Percentiles rank a stretch among this genome's conserved stretches.
phyloP scores from a whole-genome alignment of 441 rosid species.

The Croton setiger region DNA sequence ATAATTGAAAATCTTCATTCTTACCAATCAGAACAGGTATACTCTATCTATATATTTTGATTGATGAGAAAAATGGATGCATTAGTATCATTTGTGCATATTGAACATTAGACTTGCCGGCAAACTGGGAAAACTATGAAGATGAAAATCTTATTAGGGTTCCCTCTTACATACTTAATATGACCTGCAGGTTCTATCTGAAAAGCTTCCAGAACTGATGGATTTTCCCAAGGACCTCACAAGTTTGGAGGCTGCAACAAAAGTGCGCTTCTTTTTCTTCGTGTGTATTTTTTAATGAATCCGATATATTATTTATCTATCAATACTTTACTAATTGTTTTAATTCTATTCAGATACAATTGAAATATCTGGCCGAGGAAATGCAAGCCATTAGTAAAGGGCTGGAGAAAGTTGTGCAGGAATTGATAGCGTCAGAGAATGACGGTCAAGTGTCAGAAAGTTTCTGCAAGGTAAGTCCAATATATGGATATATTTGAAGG shows the following conservation, averaged over 20 bases:
- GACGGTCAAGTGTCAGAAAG: conserved; percentile 73
- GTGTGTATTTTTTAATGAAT: not conserved
- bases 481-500: not conserved
- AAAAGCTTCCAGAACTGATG: conserved; percentile 68
- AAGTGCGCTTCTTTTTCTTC: conserved; percentile 38
- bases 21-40: not conserved
- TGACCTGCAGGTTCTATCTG: conserved; percentile 61
- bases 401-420: conserved; percentile 83
- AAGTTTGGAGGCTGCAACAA: conserved; percentile 70
- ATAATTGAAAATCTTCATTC: not conserved
- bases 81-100: not conserved
- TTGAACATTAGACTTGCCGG: not conserved
- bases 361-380: conserved; percentile 92
- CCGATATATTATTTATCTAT: not conserved
- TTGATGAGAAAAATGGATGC: not conserved
- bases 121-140: not conserved
- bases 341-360: conserved; percentile 58
- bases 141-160: not conserved
- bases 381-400: conserved; percentile 97
- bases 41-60: not conserved
- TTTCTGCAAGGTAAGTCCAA: conserved; percentile 55
- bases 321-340: conserved; percentile 1
- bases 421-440: conserved; percentile 78
- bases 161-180: not conserved
- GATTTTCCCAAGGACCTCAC: conserved; percentile 69